Evolutionary conservation across 2,329 filamentous ascomycete genomes (phyloP), one percentile per base, ranked within the genome.

Genomic region (Conoideocrella luteorostrata): DNA sequence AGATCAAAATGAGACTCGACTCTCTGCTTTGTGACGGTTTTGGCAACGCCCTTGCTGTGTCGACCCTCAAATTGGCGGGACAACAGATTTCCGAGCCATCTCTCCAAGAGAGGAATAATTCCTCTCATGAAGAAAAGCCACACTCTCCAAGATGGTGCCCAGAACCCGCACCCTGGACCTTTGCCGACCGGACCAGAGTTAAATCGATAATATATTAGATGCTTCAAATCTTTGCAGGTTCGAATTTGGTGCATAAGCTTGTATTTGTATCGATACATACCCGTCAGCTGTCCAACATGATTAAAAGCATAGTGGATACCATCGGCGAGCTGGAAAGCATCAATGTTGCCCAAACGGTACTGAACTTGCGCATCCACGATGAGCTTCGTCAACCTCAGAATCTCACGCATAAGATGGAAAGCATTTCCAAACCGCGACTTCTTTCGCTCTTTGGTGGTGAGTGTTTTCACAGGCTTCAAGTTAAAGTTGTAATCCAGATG

Each of bases 221-320:
- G 93, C 78, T 98, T 98, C 61, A 98, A 66, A 68, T 98, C 93
- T 68, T 98, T 98, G 74, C 93, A 98, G 1, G 93, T 95, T 56
- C 93, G 88, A 56, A 98, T 98, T 66, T 98, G 93, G 64, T 98
- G 93, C 93, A 98, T 98, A 45, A 98, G 76, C 75, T 98, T 98
- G 74, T 98, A 98, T 75, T 98, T 98, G 78, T 98, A 98, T 48
- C 93, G 86, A 69, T 98, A 98, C 93, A 98, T 98, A 62, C 93
- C 93, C 13, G 93, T 98, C 49, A 98, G 74, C 66, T 98, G 94
- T 49, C 93, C 93, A 45, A 98, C 93, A 56, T 98, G 93, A 68
- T 98, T 98, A 72, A 98, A 98, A 15, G 93, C 94, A 56, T 98
- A 98, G n/a, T 97, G 74, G 45, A 98, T 98, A 64, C 93, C 93